These are phyloP conservation scores for Naematelia encephala DNA, from an alignment of 768 basidiomycete species.

Conservation along the genomic window DNA sequence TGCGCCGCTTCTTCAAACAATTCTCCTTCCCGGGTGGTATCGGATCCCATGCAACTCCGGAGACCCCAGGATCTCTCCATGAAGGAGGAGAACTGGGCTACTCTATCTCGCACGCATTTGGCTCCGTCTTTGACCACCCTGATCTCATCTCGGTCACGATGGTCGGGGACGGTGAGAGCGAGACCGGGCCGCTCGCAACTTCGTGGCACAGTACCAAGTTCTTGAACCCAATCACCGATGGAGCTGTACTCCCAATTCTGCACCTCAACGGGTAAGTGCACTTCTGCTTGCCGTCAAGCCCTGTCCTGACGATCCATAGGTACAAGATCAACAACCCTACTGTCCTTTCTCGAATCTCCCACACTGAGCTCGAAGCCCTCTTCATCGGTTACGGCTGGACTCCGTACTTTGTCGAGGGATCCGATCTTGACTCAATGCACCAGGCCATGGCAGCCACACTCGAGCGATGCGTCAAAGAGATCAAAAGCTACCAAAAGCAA, in stretches of 20 bases:
- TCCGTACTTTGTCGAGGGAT: constrained; percentile 46
- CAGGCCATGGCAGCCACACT: constrained; percentile 46
- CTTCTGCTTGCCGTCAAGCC: constrained; percentile 38
- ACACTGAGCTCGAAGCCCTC: constrained; percentile 38
- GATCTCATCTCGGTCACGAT: constrained; percentile 75
- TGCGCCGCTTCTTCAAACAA: constrained; percentile 60
- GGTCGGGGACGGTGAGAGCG: constrained; percentile 74
- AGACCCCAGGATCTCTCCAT: constrained; percentile 83
- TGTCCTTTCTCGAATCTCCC: constrained; percentile 44
- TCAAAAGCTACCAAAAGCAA: constrained; percentile 39
- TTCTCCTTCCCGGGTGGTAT: constrained; percentile 78
- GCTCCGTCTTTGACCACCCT: constrained; percentile 85
- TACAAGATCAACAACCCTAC: constrained; percentile 47
- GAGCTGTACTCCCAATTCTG: constrained; percentile 82
- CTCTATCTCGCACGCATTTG: constrained; percentile 69
- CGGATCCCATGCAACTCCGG: constrained; percentile 60
- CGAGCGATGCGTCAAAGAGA: constrained; percentile 36
- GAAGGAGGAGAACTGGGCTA: constrained; percentile 90
- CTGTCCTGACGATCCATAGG: constrained; percentile 11
- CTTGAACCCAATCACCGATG: constrained; percentile 82
- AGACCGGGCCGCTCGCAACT: constrained; percentile 49
- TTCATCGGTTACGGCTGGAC: constrained; percentile 46
- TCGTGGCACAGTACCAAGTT: constrained; percentile 81
- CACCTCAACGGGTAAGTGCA: constrained; percentile 87
- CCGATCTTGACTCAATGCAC: constrained; percentile 42